A percentile compares a stretch with the other conserved stretches of the same genome.
Evolutionary conservation across 2,329 filamentous ascomycete genomes (phyloP).

Genomic region (Fonsecaea pugnacius): DNA sequence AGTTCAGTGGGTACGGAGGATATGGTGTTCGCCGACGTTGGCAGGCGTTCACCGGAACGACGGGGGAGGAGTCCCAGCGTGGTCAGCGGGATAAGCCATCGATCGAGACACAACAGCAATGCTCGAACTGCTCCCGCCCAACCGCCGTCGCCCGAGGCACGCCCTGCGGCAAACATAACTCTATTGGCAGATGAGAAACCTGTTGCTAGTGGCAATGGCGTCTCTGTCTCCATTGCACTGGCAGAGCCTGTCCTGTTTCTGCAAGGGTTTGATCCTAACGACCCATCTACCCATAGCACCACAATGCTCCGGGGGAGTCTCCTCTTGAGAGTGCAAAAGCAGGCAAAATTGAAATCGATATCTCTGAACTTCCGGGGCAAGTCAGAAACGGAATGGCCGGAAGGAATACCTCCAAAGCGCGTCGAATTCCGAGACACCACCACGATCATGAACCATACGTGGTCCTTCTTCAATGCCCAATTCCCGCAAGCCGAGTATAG

Average conservation of each 20-base stretch:
- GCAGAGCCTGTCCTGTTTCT: conserved; percentile 56
- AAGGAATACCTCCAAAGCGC: conserved; percentile 88
- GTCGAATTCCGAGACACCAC: conserved; percentile 82
- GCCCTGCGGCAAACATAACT: conserved; percentile 42
- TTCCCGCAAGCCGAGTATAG: conserved; percentile 63
- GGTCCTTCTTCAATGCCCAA: conserved; percentile 84
- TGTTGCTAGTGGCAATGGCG: conserved; percentile 54
- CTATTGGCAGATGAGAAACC: conserved; percentile 52
- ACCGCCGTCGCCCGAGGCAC: conserved; percentile 22
- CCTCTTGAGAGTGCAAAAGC: conserved; percentile 80
- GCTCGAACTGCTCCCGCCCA: conserved; percentile 32
- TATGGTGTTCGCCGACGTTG: conserved; percentile 39
- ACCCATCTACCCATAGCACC: conserved; percentile 66
- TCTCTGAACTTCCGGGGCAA: conserved; percentile 83
- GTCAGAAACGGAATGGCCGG: conserved; percentile 92
- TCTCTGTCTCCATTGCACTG: conserved; percentile 52
- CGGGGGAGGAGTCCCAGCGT: conserved; percentile 34
- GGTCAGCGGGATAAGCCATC: conserved; percentile 37
- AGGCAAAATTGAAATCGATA: conserved; percentile 89
- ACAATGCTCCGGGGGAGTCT: conserved; percentile 85
- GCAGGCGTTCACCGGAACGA: conserved; percentile 32
- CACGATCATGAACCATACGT: conserved; percentile 81
- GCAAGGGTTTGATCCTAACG: conserved; percentile 55
- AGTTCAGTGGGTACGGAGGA: conserved; percentile 40
- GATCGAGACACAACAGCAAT: conserved; percentile 38